phyloP scores from a whole-genome alignment of 768 basidiomycete species.

The Cubamyces sp. region DNA sequence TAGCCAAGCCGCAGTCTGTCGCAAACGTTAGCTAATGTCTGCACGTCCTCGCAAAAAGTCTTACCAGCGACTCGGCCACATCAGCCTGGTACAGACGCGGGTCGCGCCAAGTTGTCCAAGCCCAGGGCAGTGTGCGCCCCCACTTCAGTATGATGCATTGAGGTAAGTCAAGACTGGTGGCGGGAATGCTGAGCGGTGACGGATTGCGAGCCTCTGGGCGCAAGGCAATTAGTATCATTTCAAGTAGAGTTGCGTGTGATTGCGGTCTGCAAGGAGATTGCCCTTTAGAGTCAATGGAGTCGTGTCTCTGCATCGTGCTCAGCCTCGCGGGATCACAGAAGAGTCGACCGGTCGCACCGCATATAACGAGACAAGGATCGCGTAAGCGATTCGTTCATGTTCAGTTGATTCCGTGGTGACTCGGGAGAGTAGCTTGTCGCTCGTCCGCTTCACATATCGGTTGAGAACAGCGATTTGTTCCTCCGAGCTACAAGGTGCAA shows the following conservation, averaged over 20 bases:
- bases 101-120: constrained; percentile 67
- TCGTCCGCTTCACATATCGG: background rate
- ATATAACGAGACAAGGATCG: constrained; percentile 43
- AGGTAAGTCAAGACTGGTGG: constrained; percentile 42
- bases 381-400: constrained; percentile 37
- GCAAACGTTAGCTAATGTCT: background rate
- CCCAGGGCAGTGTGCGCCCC: constrained; percentile 62
- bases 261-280: constrained; percentile 47
- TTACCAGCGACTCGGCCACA: constrained; percentile 40
- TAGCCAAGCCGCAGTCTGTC: constrained; percentile 59
- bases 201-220: constrained; percentile 29
- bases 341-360: constrained; percentile 34
- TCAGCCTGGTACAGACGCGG: constrained; percentile 53
- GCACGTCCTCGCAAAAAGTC: background rate
- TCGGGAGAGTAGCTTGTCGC: background rate
- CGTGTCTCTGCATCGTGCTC: constrained; percentile 7
- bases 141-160: constrained; percentile 60
- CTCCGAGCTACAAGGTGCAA: background rate
- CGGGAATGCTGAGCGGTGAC: constrained; percentile 22
- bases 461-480: background rate
- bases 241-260: constrained; percentile 47
- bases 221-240: constrained; percentile 48
- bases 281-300: background rate
- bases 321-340: background rate
- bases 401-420: background rate